Evolutionary conservation across 805 yeast genomes (phyloP).

Genomic region (Hanseniaspora singularis): DNA sequence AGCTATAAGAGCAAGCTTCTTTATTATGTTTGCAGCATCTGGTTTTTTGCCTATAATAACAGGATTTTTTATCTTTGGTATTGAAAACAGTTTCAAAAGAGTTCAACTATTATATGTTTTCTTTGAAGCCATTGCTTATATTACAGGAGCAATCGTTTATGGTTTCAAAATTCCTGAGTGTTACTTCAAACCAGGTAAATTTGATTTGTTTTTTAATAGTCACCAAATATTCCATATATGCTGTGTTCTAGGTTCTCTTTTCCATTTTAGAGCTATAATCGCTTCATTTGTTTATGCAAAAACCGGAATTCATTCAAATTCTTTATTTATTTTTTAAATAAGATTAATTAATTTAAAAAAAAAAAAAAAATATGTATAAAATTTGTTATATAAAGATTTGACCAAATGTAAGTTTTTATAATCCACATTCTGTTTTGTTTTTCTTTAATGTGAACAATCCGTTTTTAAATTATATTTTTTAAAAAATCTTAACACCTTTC

Average conservation of each 20-base stretch:
- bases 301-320: constrained; percentile 18
- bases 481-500: not conserved
- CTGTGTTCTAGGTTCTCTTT: constrained; percentile 64
- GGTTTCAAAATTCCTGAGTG: constrained; percentile 75
- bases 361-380: too few relatives aligned
- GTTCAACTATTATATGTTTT: constrained; percentile 51
- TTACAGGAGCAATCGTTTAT: constrained; percentile 65
- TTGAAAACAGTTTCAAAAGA: constrained; percentile 37
- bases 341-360: not conserved
- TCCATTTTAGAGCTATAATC: constrained; percentile 58
- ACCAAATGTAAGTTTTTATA: too few relatives aligned
- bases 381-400: too few relatives aligned
- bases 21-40: constrained; percentile 63
- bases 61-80: constrained; percentile 44
- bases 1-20: constrained; percentile 64
- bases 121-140: constrained; percentile 61
- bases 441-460: too few relatives aligned
- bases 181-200: constrained; percentile 42
- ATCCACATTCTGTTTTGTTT: too few relatives aligned
- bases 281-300: constrained; percentile 39
- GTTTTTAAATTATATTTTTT: too few relatives aligned
- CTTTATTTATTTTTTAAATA: not conserved
- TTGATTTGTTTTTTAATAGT: constrained; percentile 62
- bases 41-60: constrained; percentile 57
- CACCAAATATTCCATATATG: constrained; percentile 75